phyloP scores from a whole-genome alignment of 2,329 filamentous ascomycete genomes.

The Alternaria brassicae region DNA sequence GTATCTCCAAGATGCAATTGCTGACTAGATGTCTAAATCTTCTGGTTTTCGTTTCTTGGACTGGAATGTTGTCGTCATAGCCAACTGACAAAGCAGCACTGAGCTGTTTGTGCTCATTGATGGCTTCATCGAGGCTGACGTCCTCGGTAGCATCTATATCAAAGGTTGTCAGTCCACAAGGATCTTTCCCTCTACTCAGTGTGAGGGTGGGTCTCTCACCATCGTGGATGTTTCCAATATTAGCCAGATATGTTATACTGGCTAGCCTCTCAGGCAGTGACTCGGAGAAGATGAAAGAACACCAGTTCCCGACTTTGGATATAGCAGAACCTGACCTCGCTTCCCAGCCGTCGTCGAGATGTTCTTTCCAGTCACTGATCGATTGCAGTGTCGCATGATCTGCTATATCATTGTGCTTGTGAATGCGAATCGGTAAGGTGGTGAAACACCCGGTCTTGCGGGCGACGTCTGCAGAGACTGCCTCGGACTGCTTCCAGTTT shows the following conservation, averaged over 20 bases:
- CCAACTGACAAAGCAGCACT: not conserved
- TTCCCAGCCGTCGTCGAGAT: not conserved
- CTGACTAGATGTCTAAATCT: not conserved
- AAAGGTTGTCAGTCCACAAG: not conserved
- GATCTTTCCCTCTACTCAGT: too few species aligned
- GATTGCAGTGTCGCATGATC: not conserved
- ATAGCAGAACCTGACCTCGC: not conserved
- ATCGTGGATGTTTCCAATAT: slow-evolving; percentile 1
- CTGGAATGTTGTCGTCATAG: not conserved
- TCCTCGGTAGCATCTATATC: not conserved
- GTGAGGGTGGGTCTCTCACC: not conserved
- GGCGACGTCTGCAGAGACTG: not conserved
- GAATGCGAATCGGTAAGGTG: not conserved
- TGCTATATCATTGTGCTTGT: not conserved
- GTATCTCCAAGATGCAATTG: not conserved
- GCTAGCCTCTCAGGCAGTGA: not conserved
- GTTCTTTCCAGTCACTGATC: not conserved
- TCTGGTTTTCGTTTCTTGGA: not conserved
- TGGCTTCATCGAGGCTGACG: not conserved
- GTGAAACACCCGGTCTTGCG: not conserved
- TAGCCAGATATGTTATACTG: not conserved
- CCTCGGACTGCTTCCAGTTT: not conserved
- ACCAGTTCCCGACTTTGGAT: not conserved
- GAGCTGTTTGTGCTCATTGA: not conserved
- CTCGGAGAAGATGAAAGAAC: not conserved